Evolutionary conservation across 2,329 filamentous ascomycete species (phyloP).

Genomic region (Volutella citrinella): DNA sequence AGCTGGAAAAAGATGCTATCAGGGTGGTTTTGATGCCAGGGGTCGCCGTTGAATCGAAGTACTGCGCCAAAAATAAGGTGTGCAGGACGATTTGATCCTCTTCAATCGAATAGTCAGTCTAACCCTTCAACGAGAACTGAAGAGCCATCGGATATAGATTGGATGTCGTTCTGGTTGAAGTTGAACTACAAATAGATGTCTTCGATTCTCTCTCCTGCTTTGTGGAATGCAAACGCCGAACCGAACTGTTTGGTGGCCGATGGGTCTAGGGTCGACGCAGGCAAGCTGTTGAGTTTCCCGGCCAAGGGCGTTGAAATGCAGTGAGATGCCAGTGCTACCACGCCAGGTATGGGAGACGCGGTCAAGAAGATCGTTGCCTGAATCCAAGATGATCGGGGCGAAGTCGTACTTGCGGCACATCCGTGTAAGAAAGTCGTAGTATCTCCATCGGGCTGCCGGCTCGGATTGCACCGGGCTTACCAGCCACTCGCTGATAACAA

Average conservation of each 20-base stretch:
- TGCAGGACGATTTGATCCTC: constrained; percentile 45
- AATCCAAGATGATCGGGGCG: constrained; percentile 56
- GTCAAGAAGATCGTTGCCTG: constrained; percentile 53
- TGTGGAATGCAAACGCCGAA: too few relatives aligned
- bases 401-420: constrained; percentile 48
- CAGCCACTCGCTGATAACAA: constrained; percentile 58
- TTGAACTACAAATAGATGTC: too few relatives aligned
- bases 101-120: constrained; percentile 43
- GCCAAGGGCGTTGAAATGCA: neutral
- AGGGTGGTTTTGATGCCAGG: constrained; percentile 48
- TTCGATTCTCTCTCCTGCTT: too few relatives aligned
- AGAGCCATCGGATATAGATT: neutral
- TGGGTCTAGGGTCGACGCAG: too few relatives aligned
- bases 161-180: too few relatives aligned
- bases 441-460: constrained; percentile 55
- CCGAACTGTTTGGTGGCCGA: too few relatives aligned
- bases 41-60: constrained; percentile 37
- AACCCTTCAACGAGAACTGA: neutral
- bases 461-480: constrained; percentile 49
- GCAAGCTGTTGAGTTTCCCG: too few relatives aligned
- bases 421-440: constrained; percentile 51
- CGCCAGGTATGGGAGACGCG: constrained; percentile 36
- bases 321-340: neutral
- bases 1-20: constrained; percentile 50
- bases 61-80: constrained; percentile 41